Percentiles rank a stretch among this genome's conserved stretches.
Evolutionary conservation across 2,329 filamentous ascomycete genomes (phyloP).

Genomic region (Meredithiella fracta): DNA sequence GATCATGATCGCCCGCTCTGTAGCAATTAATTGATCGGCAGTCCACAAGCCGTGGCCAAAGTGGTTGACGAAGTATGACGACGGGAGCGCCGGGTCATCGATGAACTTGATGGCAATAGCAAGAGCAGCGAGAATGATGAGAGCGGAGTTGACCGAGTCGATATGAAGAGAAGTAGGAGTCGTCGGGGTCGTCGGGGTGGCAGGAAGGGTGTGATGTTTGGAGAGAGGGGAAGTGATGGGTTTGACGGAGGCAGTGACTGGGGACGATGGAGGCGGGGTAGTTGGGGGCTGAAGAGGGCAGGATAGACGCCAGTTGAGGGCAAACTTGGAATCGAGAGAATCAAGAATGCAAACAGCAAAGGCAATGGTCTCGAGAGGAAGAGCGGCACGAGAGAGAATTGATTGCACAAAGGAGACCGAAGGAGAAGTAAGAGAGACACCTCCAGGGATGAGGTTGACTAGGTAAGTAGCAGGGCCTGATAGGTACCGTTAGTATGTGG

Average conservation of each 20-base stretch:
- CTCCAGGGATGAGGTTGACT: conserved; percentile 47
- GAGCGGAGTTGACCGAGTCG: conserved; percentile 43
- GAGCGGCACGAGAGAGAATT: conserved; percentile 39
- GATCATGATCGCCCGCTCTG: conserved; percentile 48
- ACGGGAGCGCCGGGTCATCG: conserved; percentile 40
- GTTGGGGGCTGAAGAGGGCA: conserved; percentile 31
- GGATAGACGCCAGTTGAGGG: conserved; percentile 42
- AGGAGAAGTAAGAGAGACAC: conserved; percentile 41
- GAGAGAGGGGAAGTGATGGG: conserved; percentile 16
- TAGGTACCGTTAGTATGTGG: conserved; percentile 1
- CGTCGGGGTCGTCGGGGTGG: conserved; percentile 19
- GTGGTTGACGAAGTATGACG: conserved; percentile 33
- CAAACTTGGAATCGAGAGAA: conserved; percentile 45
- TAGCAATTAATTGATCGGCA: conserved; percentile 44
- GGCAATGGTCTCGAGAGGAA: conserved; percentile 45
- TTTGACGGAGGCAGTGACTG: conserved; percentile 13
- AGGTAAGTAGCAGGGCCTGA: conserved; percentile 49
- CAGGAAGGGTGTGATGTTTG: conserved; percentile 34
- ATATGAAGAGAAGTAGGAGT: conserved; percentile 32
- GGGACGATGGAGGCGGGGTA: background rate
- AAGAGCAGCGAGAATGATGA: conserved; percentile 46
- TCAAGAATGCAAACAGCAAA: conserved; percentile 51
- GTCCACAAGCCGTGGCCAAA: conserved; percentile 44
- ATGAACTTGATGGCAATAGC: conserved; percentile 50
- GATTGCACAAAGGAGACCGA: conserved; percentile 43